Percentiles rank a stretch among this genome's conserved stretches.
phyloP scores from a whole-genome alignment of 768 basidiomycete species.

The Termitomyces sp. region DNA sequence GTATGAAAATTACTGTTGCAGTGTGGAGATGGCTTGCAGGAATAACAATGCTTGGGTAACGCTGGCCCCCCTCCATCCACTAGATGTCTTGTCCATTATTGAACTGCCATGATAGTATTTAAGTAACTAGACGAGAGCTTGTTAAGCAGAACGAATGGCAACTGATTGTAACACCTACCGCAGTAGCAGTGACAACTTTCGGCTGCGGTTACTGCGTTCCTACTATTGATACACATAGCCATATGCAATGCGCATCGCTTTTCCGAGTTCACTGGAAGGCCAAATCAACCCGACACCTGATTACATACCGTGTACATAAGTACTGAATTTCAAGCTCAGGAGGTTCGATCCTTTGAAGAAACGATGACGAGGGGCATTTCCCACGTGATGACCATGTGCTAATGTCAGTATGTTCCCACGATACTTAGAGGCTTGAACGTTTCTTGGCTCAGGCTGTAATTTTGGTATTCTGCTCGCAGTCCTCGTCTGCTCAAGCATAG shows the following conservation, averaged over 20 bases:
- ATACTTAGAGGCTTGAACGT: conserved; percentile 10
- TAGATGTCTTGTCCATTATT: not conserved
- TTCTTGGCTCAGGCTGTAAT: conserved; percentile 15
- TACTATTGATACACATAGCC: not conserved
- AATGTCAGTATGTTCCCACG: conserved; percentile 13
- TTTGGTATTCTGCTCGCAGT: conserved; percentile 19
- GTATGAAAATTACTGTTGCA: not conserved
- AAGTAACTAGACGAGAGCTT: not conserved
- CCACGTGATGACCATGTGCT: conserved; percentile 9
- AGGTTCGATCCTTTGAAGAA: no score
- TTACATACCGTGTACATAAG: no score
- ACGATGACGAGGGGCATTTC: no score
- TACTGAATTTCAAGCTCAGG: not conserved
- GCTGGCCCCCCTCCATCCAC: not conserved
- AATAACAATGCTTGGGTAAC: not conserved
- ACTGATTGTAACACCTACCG: not conserved
- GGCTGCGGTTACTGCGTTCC: not conserved
- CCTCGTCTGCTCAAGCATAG: conserved; percentile 13
- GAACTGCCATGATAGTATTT: not conserved
- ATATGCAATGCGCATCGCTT: not conserved
- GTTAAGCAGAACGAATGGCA: not conserved
- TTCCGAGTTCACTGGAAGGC: no score
- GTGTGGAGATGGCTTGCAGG: not conserved
- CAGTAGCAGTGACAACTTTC: not conserved
- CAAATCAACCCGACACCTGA: no score